phyloP scores from a whole-genome alignment of 108 stramenopile genomes.

The Pelagomonas calceolata region DNA sequence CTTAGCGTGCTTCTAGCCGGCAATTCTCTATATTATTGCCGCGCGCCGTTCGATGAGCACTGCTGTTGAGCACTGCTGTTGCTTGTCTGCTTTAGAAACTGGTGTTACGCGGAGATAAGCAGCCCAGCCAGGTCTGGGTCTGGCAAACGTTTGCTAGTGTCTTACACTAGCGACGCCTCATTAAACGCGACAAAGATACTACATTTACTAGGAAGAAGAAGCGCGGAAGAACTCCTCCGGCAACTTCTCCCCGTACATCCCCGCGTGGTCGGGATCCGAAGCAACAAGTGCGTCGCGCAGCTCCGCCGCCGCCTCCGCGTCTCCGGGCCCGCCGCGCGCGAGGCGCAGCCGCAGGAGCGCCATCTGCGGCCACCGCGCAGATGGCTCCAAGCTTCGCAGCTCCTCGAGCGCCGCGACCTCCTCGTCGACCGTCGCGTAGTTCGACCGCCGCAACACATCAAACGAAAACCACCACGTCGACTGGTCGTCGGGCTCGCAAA shows the following conservation, averaged over 20 bases:
- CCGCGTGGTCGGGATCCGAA: background rate
- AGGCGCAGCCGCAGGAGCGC: background rate
- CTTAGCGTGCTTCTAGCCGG: too few species aligned
- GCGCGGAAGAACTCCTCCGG: too few species aligned
- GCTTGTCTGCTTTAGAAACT: too few species aligned
- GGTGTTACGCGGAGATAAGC: too few species aligned
- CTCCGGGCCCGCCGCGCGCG: background rate
- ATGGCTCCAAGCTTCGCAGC: background rate
- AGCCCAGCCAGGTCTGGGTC: too few species aligned
- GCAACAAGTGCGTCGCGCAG: background rate
- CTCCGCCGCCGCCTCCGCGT: background rate
- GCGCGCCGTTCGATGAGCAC: too few species aligned
- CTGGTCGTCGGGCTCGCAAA: constrained; percentile 96
- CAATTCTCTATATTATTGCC: too few species aligned
- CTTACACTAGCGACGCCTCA: too few species aligned
- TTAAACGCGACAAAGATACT: too few species aligned
- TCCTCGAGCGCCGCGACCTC: background rate
- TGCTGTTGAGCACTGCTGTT: too few species aligned
- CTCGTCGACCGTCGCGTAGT: background rate
- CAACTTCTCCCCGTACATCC: background rate
- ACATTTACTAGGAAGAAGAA: too few species aligned
- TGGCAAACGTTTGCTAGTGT: too few species aligned
- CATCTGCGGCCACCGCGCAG: background rate
- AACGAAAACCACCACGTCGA: constrained; percentile 92
- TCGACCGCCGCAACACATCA: constrained; percentile 39